phyloP scores from a whole-genome alignment of 2,329 filamentous ascomycete genomes.

The Diaporthe sp. region DNA sequence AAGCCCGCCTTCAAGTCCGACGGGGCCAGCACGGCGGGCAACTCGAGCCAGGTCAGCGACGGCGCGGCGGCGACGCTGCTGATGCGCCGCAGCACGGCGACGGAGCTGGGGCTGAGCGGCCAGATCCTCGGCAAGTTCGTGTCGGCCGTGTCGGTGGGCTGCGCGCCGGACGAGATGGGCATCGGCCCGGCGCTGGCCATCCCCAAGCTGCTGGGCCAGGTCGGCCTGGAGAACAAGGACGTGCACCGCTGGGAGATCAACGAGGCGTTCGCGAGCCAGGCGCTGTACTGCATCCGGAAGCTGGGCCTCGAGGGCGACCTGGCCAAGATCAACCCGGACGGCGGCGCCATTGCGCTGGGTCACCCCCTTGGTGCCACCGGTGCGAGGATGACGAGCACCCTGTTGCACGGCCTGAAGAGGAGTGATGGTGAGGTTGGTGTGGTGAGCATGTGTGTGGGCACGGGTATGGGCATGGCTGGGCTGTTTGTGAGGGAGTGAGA shows the following conservation, averaged over 20 bases:
- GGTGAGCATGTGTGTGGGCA: slow-evolving; percentile 91
- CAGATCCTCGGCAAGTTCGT: slow-evolving; percentile 88
- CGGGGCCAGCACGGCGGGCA: slow-evolving; percentile 87
- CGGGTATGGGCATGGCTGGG: slow-evolving; percentile 69
- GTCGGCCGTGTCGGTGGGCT: slow-evolving; percentile 81
- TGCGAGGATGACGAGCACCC: slow-evolving; percentile 82
- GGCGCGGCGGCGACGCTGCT: slow-evolving; percentile 87
- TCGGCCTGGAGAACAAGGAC: slow-evolving; percentile 77
- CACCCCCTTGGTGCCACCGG: slow-evolving; percentile 93
- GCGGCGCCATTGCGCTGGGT: slow-evolving; percentile 93
- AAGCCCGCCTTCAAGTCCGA: slow-evolving; percentile 87
- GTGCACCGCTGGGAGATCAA: slow-evolving; percentile 95
- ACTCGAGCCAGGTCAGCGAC: slow-evolving; percentile 88
- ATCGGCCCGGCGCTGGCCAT: slow-evolving; percentile 90
- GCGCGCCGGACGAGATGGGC: slow-evolving; percentile 93
- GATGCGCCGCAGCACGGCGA: slow-evolving; percentile 87
- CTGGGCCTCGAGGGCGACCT: slow-evolving; percentile 75
- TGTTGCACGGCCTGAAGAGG: slow-evolving; percentile 77
- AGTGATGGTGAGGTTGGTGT: slow-evolving; percentile 84
- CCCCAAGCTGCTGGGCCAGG: slow-evolving; percentile 80
- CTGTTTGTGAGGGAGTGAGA: slow-evolving; percentile 40
- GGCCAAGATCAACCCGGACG: slow-evolving; percentile 89
- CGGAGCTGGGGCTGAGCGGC: slow-evolving; percentile 76
- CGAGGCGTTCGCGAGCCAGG: slow-evolving; percentile 80
- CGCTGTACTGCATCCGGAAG: slow-evolving; percentile 78